phyloP scores from a whole-genome alignment of 75 land plant genomes.

The Picea glauca region DNA sequence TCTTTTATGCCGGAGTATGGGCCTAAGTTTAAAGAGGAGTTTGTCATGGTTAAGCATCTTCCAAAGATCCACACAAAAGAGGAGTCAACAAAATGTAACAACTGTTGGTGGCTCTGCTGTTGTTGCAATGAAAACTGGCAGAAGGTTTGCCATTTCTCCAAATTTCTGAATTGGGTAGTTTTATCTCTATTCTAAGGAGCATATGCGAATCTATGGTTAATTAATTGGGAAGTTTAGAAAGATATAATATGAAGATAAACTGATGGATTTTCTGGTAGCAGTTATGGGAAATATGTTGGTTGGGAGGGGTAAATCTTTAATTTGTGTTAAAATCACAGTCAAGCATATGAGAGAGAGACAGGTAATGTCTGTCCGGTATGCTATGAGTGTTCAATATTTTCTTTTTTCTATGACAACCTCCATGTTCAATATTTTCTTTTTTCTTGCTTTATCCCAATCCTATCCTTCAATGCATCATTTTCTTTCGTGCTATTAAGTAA shows the following conservation, averaged over 20 bases:
- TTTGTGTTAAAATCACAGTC: neutral
- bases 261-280: neutral
- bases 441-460: neutral
- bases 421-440: neutral
- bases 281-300: neutral
- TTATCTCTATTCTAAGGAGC: neutral
- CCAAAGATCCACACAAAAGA: constrained; percentile 56
- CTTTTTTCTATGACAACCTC: neutral
- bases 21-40: constrained; percentile 92
- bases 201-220: neutral
- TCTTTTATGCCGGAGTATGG: constrained; percentile 96
- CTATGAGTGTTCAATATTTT: neutral
- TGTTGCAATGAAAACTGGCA: constrained; percentile 86
- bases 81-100: constrained; percentile 43
- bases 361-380: neutral
- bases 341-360: neutral
- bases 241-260: neutral
- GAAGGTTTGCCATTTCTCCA: constrained; percentile 42
- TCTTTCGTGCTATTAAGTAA: neutral
- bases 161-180: neutral
- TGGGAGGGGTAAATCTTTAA: constrained; percentile 12
- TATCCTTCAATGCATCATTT: neutral
- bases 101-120: constrained; percentile 51
- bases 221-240: neutral
- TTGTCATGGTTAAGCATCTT: constrained; percentile 82